A percentile compares a stretch with the other conserved stretches of the same genome.
Conservation (phyloP, 495 filamentous ascomycete genomes). For the Clohesyomyces aquaticus region DNA sequence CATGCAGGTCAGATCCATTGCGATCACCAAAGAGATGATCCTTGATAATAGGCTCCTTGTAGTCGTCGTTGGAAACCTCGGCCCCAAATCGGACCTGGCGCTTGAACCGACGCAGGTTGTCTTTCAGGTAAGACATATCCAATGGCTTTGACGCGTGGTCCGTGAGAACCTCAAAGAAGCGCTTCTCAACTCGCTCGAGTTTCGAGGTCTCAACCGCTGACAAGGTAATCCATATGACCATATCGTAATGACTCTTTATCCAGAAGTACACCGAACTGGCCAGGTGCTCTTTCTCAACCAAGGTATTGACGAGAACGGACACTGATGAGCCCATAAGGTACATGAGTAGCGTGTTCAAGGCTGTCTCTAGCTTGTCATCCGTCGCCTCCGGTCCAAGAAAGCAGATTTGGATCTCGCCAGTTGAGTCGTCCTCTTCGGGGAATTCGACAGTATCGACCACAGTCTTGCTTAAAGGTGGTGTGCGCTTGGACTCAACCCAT, state of each 20-base stretch:
- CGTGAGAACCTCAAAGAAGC: constrained; percentile 80
- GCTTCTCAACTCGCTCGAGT: constrained; percentile 77
- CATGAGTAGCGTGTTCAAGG: constrained; percentile 73
- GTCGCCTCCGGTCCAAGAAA: constrained; percentile 83
- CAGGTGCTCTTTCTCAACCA: constrained; percentile 93
- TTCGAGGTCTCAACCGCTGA: constrained; percentile 85
- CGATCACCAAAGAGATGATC: constrained; percentile 90
- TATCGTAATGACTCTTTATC: constrained; percentile 76
- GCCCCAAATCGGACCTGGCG: constrained; percentile 77
- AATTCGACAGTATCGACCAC: constrained; percentile 80
- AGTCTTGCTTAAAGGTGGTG: constrained; percentile 70
- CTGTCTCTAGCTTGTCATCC: constrained; percentile 54
- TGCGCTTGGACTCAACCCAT: constrained; percentile 84
- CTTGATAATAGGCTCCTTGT: constrained; percentile 78
- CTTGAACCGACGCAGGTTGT: constrained; percentile 78
- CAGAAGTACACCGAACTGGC: constrained; percentile 79
- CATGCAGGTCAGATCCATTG: constrained; percentile 74
- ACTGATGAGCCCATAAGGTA: constrained; percentile 93
- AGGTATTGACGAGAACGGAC: constrained; percentile 82
- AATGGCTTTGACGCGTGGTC: constrained; percentile 78
- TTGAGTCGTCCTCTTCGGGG: constrained; percentile 94
- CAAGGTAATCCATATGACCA: constrained; percentile 79
- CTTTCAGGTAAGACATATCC: constrained; percentile 84
- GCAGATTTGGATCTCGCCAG: constrained; percentile 78
- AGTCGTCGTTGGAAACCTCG: constrained; percentile 74